A percentile compares a stretch with the other conserved stretches of the same genome.
phyloP scores from a whole-genome alignment of 108 stramenopile genomes.

The Fistulifera pelliculosa region DNA sequence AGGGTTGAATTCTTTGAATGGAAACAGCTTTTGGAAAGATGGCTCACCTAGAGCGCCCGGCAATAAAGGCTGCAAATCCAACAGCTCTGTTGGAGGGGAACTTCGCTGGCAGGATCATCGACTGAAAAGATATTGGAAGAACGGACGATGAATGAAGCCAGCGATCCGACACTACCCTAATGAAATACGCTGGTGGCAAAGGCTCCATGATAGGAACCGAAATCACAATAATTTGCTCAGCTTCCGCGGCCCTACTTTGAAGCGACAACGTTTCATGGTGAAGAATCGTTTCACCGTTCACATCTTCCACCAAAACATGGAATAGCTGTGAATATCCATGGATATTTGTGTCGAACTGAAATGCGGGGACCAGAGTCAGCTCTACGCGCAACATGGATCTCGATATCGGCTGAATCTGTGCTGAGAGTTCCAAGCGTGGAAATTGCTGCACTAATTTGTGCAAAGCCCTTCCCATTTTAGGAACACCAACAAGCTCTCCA shows the following conservation, averaged over 20 bases:
- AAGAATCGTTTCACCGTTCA: slow-evolving; percentile 89
- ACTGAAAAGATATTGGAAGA: slow-evolving; percentile 91
- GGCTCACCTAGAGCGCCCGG: slow-evolving; percentile 72
- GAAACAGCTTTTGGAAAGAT: slow-evolving; percentile 61
- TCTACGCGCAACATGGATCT: slow-evolving; percentile 92
- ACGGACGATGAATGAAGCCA: slow-evolving; percentile 92
- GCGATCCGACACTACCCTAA: slow-evolving; percentile 89
- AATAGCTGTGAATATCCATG: slow-evolving; percentile 92
- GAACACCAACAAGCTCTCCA: slow-evolving; percentile 94
- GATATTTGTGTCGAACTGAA: slow-evolving; percentile 84
- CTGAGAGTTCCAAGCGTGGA: slow-evolving; percentile 87
- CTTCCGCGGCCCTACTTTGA: slow-evolving; percentile 57
- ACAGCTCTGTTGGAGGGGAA: slow-evolving; percentile 94
- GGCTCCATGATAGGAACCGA: slow-evolving; percentile 94
- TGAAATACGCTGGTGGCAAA: slow-evolving; percentile 94
- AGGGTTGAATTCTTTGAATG: slow-evolving; percentile 87
- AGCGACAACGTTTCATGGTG: slow-evolving; percentile 92
- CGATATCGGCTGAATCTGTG: slow-evolving; percentile 95
- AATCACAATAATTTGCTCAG: slow-evolving; percentile 87
- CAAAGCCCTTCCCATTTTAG: slow-evolving; percentile 94
- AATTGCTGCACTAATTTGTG: slow-evolving; percentile 97
- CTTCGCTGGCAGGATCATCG: slow-evolving; percentile 93
- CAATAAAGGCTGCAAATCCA: slow-evolving; percentile 93
- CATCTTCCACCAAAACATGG: slow-evolving; percentile 94
- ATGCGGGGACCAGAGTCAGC: slow-evolving; percentile 85